A percentile compares a stretch with the other conserved stretches of the same genome.
Conservation (phyloP, 2,329 filamentous ascomycete species). For the Pseudocercospora vitis region DNA sequence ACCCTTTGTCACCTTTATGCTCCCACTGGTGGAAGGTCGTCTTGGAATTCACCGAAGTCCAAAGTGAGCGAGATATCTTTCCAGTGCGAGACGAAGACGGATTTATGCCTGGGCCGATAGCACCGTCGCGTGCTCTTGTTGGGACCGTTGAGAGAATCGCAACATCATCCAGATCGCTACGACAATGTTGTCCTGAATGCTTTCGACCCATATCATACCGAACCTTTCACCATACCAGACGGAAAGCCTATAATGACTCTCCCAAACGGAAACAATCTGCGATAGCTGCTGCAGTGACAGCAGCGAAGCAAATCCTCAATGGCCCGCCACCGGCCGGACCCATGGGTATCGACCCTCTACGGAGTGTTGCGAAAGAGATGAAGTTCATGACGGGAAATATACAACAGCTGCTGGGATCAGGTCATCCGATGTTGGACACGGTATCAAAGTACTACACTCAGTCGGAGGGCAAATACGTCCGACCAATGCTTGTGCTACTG, state of each 20-base stretch:
- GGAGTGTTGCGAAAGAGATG: slow-evolving; percentile 92
- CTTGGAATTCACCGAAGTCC: neutral
- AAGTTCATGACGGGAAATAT: slow-evolving; percentile 94
- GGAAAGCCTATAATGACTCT: slow-evolving; percentile 37
- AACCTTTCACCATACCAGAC: slow-evolving; percentile 34
- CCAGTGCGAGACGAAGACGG: slow-evolving; percentile 13
- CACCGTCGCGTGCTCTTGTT: slow-evolving; percentile 39
- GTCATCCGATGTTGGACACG: slow-evolving; percentile 89
- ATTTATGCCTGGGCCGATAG: slow-evolving; percentile 36
- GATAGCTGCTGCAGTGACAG: slow-evolving; percentile 71
- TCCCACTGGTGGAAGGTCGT: neutral
- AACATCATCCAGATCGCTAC: slow-evolving; percentile 15
- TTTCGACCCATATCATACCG: slow-evolving; percentile 31
- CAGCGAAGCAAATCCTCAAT: slow-evolving; percentile 69
- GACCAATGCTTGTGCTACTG: slow-evolving; percentile 88
- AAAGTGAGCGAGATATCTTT: neutral
- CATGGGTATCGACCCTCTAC: slow-evolving; percentile 81
- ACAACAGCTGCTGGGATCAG: slow-evolving; percentile 85
- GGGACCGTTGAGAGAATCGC: slow-evolving; percentile 26
- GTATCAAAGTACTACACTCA: slow-evolving; percentile 98
- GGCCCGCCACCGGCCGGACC: slow-evolving; percentile 63
- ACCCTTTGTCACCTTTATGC: neutral
- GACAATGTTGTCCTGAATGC: slow-evolving; percentile 36
- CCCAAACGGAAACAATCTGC: slow-evolving; percentile 55
- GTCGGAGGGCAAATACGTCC: slow-evolving; percentile 93